Evolutionary conservation across 192 early-diverging fungal genomes (phyloP), one percentile per base, ranked within the genome.

Genomic region (Umbelopsis sp.): DNA sequence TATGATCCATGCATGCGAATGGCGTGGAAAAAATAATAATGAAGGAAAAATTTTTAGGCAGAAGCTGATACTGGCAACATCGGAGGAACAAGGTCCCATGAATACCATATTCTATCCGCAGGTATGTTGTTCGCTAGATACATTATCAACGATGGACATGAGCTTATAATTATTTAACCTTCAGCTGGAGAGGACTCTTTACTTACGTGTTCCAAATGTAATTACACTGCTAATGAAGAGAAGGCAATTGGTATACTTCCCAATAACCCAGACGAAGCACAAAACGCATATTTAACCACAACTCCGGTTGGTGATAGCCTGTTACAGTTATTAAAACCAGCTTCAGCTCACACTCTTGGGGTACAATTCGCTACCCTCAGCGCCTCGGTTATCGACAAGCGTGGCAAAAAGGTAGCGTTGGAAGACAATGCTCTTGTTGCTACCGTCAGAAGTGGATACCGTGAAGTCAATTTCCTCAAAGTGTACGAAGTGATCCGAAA

Each of bases 11-110:
- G 44, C 24, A 14, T 47, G 11, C 5, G 4, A 50, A 21, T 7
- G 72, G 4, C 38, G 0, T 20, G 26, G 7, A 44, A 41, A 10
- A 20, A 69, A 65, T 34, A 25, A 44, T 56, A 11, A 6, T 41
- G 1, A 0, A 4, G 12, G 12, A 41, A 41, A 50, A 31, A 45
- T 66, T 31, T 4, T 24, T 70, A 89, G 85, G 94, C 94, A 4
- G 91, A 94, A 32, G 96, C 96, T 7, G 96, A 97, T 75, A 91
- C 92, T 45, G 96, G 96, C 29, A 94, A 91, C 65, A 97, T 97
- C 77, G 95, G 96, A 69, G 96, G 96, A 8, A 85, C 85, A 32
- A 78, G 87, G 68, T 96, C 95, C 2, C 95, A 97, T 72, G 96
- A 97, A 76, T 97, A 93, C 77, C 96, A 96, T 68, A 85, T 95